Evolutionary conservation across 768 basidiomycete species (phyloP).

Genomic region (Lactifluus rugatus): DNA sequence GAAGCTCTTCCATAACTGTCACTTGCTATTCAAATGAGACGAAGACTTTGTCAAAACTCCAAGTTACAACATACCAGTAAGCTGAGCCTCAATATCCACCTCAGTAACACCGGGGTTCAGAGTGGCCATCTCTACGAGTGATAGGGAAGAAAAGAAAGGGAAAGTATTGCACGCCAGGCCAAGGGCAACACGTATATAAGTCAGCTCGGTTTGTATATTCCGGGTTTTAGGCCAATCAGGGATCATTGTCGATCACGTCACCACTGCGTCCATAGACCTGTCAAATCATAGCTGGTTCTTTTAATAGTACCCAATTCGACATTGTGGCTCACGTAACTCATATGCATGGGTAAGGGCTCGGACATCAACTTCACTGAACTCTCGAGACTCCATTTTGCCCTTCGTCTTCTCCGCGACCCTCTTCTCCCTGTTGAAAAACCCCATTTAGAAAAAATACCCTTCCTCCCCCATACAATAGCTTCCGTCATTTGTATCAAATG

Average conservation of each 20-base stretch:
- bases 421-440: too few species aligned
- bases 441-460: too few species aligned
- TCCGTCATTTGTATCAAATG: too few species aligned
- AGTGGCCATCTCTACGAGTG: neutral
- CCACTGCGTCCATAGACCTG: neutral
- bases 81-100: slow-evolving; percentile 1
- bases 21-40: neutral
- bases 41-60: neutral
- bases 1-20: neutral
- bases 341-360: too few species aligned
- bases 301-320: neutral
- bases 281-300: neutral
- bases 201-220: neutral
- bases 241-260: neutral
- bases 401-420: too few species aligned
- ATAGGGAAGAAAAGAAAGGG: neutral
- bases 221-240: neutral
- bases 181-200: neutral
- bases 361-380: too few species aligned
- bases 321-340: too few species aligned
- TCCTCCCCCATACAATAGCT: too few species aligned
- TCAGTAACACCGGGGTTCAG: neutral
- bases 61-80: neutral
- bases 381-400: too few species aligned
- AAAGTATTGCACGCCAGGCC: neutral